phyloP scores from a whole-genome alignment of 257 asterid species.

The Cordia subcordata region DNA sequence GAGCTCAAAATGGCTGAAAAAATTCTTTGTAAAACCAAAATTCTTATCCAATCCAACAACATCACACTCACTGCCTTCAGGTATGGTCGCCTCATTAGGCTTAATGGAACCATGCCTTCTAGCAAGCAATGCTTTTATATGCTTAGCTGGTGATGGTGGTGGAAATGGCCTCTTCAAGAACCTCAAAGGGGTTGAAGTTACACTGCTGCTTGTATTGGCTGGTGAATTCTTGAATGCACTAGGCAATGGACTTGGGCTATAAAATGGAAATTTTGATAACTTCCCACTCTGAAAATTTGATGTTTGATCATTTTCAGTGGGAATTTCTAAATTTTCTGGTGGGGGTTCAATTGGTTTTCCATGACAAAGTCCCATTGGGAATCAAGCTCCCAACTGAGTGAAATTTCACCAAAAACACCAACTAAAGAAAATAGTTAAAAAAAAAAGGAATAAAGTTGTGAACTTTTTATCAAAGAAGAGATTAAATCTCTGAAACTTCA shows the following conservation, averaged over 20 bases:
- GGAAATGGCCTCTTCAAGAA: conserved; percentile 86
- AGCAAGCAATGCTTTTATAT: conserved; percentile 77
- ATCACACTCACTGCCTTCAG: conserved; percentile 93
- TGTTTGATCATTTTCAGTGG: conserved; percentile 43
- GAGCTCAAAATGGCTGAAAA: conserved; percentile 52
- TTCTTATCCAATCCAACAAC: conserved; percentile 74
- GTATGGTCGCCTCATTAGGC: conserved; percentile 86
- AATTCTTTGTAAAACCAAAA: conserved; percentile 75
- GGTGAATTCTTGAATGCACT: conserved; percentile 85
- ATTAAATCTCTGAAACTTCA: conserved; percentile 13
- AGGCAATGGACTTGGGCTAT: conserved; percentile 87
- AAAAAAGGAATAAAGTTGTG: too few species aligned
- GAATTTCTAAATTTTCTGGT: conserved; percentile 45
- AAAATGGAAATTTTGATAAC: conserved; percentile 85
- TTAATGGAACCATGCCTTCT: conserved; percentile 86
- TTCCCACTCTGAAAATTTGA: conserved; percentile 60
- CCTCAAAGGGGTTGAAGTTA: conserved; percentile 77
- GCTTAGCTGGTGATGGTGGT: conserved; percentile 98
- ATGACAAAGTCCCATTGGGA: conserved; percentile 91
- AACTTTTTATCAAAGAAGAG: conserved; percentile 2
- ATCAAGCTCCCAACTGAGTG: conserved; percentile 31
- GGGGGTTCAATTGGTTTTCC: conserved; percentile 79
- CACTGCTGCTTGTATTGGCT: conserved; percentile 55
- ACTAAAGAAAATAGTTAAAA: background rate
- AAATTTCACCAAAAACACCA: conserved; percentile 18